Percentiles rank a stretch among this genome's conserved stretches.
Evolutionary conservation across 345 rosid species (phyloP).

Genomic region (Geranium rotundifolium): DNA sequence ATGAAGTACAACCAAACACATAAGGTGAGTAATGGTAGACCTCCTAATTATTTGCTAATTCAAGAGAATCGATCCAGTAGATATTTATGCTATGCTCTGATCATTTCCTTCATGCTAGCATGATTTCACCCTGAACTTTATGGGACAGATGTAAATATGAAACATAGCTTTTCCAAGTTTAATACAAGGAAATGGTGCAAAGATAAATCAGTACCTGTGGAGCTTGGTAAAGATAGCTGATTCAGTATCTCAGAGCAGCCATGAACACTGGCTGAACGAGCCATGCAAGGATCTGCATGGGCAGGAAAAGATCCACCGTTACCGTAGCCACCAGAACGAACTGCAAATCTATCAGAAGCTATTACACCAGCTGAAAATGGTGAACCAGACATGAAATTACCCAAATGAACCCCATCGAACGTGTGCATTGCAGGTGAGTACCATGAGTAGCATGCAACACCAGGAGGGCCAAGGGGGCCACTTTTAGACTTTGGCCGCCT

Average conservation of each 20-base stretch:
- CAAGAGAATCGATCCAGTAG: no score
- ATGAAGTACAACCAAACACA: no score
- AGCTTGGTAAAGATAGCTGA: constrained; percentile 22
- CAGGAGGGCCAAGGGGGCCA: constrained; percentile 96
- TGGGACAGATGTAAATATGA: background rate
- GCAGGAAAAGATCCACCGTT: constrained; percentile 14
- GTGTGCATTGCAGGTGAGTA: constrained; percentile 66
- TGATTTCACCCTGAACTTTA: no score
- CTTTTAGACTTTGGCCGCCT: constrained; percentile 88
- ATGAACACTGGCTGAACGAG: constrained; percentile 83
- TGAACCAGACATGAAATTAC: constrained; percentile 42
- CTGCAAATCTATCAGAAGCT: constrained; percentile 36
- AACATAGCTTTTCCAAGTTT: background rate
- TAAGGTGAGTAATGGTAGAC: no score
- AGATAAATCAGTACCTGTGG: constrained; percentile 32
- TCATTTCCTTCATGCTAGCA: no score
- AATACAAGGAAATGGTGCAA: background rate
- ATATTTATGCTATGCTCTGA: no score
- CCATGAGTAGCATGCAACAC: constrained; percentile 54
- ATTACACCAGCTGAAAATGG: constrained; percentile 69
- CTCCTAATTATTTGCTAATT: no score
- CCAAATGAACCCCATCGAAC: constrained; percentile 41
- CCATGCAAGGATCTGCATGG: constrained; percentile 44
- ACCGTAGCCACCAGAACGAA: constrained; percentile 23
- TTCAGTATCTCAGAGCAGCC: constrained; percentile 62